Base-by-base conservation (phyloP, 495 filamentous ascomycete genomes). In the Aspergillus nanangensis region DNA sequence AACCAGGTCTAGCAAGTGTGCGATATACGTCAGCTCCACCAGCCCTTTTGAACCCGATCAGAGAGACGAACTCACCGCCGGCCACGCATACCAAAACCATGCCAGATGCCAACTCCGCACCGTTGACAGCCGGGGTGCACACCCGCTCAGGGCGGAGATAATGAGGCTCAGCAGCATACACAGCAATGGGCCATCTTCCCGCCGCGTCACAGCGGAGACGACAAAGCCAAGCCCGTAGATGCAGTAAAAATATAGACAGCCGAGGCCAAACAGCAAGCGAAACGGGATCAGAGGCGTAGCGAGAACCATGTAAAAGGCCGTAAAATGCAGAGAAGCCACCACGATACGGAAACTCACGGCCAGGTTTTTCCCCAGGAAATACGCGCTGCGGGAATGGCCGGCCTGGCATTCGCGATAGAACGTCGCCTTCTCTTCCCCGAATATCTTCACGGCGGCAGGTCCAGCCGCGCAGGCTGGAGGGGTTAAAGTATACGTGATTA, bases 331-430 rank as follows among this genome's bases (percentile, higher is more conserved):
- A 41, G 65, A 68, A 4, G 63, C 70, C n/a, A 80, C 55, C 0
- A 66, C 47, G 60, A 81, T 77, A 5, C 78, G 59, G 1, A 70
- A 65, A 1, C 77, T 13, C 0, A 71, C 70, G 0, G 69, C 63
- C 1, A 81, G 9, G 13, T 72, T 63, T 53, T 83, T 83, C n/a
- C 74, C 78, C 0, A 79, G 23, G 60, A 75, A 82, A 47, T 81
- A 80, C 1, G 79, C 76, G 29, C 69, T 55, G 18, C 67, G 52
- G 39, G 74, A 78, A 52, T 83, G 79, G 0, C 78, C 75, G 1
- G 72, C 65, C 20, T 73, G 67, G 0, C 73, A 61, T 57, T 80
- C 77, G 1, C 77, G 72, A 21, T 62, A 62, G 46, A 74, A 76
- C 74, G 54, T 29, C 14, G 9, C 8, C 22, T 17, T 43, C 19